These are phyloP conservation scores for Dactylella cylindrospora DNA, from an alignment of 2,329 filamentous ascomycete genomes.

Conservation along the genomic window DNA sequence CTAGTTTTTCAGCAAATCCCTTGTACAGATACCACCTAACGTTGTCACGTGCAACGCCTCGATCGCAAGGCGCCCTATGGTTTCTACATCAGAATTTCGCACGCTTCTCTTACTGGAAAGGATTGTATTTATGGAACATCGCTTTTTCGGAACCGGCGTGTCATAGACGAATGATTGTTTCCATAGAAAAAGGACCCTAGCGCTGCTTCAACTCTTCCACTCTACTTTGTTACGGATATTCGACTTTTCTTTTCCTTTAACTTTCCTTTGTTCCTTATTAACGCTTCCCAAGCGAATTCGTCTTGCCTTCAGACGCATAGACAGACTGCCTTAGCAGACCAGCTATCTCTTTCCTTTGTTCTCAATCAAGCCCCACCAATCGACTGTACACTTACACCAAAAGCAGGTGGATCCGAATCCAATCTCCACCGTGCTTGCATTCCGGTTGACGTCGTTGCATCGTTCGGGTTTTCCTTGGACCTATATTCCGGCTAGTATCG, in stretches of 20 bases:
- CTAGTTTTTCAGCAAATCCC: conserved; percentile 23
- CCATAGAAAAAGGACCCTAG: conserved; percentile 43
- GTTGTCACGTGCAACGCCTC: conserved; percentile 31
- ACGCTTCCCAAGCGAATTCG: conserved; percentile 12
- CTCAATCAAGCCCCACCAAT: conserved; percentile 7
- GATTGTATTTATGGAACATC: conserved; percentile 44
- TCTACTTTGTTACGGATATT: conserved; percentile 42
- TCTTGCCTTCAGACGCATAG: conserved; percentile 24
- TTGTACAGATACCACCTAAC: conserved; percentile 43
- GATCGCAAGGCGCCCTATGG: conserved; percentile 23
- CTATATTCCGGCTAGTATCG: conserved; percentile 26
- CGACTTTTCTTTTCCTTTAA: conserved; percentile 1
- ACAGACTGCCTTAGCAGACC: conserved; percentile 4
- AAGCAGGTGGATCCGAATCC: conserved; percentile 3
- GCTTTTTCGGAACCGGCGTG: conserved; percentile 41
- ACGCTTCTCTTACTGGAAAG: conserved; percentile 31
- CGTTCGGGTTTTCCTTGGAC: conserved; percentile 20
- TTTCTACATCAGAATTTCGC: conserved; percentile 20
- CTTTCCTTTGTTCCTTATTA: background rate
- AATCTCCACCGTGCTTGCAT: conserved; percentile 8
- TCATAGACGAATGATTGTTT: conserved; percentile 45
- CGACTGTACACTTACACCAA: conserved; percentile 32
- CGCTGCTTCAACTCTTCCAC: conserved; percentile 15
- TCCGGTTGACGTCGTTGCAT: conserved; percentile 17
- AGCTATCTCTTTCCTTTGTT: conserved; percentile 40